Evolutionary conservation across 2,329 filamentous ascomycete genomes (phyloP).

Genomic region (Rutstroemia sydowiana): DNA sequence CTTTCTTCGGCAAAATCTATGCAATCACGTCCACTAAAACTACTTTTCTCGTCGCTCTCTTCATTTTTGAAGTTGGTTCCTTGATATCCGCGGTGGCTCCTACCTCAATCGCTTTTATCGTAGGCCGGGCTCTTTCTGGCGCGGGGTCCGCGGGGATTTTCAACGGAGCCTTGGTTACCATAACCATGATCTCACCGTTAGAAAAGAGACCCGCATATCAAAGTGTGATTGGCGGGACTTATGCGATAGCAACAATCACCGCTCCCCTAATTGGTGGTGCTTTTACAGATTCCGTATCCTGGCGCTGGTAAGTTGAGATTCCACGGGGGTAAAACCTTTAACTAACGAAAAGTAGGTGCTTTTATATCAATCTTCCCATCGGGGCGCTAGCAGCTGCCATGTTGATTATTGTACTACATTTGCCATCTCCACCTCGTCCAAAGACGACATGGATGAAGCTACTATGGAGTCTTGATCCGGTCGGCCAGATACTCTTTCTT

Average conservation of each 20-base stretch:
- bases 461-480: no score
- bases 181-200: no score
- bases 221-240: no score
- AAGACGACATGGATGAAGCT: no score
- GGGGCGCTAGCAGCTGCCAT: no score
- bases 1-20: background rate
- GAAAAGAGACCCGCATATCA: no score
- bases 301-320: background rate
- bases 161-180: slow-evolving; percentile 20
- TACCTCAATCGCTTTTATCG: background rate
- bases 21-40: slow-evolving; percentile 15
- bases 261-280: slow-evolving; percentile 4
- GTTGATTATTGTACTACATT: no score
- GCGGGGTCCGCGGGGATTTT: slow-evolving; percentile 3
- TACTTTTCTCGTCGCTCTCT: background rate
- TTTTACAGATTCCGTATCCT: background rate
- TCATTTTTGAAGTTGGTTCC: background rate
- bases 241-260: no score
- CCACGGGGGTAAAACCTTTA: background rate
- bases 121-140: background rate
- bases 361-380: background rate
- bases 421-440: no score
- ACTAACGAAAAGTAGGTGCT: background rate
- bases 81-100: background rate
- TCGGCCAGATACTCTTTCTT: no score